Base-by-base conservation (phyloP, 768 basidiomycete species). In the Russula lepida region DNA sequence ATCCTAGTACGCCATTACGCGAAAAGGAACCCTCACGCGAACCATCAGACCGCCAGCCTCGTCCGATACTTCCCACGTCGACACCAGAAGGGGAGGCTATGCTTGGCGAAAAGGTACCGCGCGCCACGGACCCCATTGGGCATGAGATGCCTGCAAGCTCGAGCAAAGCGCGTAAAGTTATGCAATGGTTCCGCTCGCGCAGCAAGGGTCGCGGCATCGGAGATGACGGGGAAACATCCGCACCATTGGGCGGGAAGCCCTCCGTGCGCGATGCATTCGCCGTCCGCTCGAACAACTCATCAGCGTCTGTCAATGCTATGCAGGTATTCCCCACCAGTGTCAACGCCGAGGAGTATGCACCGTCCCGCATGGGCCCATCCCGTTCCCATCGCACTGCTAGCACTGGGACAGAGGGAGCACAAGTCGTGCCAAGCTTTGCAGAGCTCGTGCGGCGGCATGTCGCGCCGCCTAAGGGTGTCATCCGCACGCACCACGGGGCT, bases 181-280 rank as follows among this genome's bases (percentile, higher is more conserved):
- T 98, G 95, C 87, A 94, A 66, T 99, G 97, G 97, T 98, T 99
- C 82, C 79, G 89, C 72, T 81, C 80, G 58, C 82, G 81, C 74
- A 86, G 84, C 69, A 86, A 83, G 71, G 68, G 70, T 66, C 58
- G 72, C 60, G 30, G 64, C 64, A 25, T 69, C 41, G 68, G 67
- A 51, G 72, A 71, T 59, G 69, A 69, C 28, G 59, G 55, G 27
- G 64, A 68, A 19, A 27, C 57, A 7, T 58, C 64, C 21, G 43
- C 6, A 32, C 52, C 54, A 1, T 23, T 58, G 35, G 54, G 54
- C 15, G 50, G 54, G 19, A 64, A 56, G 51, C 54, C 65, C 12
- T 59, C 65, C 21, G 53, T 56, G 47, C 53, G 62, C 43, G 59
- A 66, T 27, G 58, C 58, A 30, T 66, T 63, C 52, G 27, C 50